Percentiles rank a stretch among this genome's conserved stretches.
Evolutionary conservation across 331 rosid species (phyloP).

Genomic region (Rhamnella rubrinervis): DNA sequence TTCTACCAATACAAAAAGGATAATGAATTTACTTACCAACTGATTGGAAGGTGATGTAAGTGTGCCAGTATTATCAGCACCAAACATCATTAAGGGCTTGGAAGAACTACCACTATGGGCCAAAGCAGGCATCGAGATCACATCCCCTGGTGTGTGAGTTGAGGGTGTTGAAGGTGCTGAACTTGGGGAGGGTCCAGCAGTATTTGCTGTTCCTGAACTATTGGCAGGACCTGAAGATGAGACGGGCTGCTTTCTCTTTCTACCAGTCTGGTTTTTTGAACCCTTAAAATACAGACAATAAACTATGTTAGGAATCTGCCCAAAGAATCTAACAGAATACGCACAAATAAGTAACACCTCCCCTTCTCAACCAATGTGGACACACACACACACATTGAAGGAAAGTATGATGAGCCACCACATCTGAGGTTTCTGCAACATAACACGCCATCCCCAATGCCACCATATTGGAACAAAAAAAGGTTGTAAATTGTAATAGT

Average conservation of each 20-base stretch:
- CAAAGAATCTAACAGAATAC: slow-evolving; percentile 1
- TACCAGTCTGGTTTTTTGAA: slow-evolving; percentile 90
- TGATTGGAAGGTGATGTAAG: slow-evolving; percentile 92
- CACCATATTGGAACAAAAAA: no score
- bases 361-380: not conserved
- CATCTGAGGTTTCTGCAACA: no score
- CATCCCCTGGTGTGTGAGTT: slow-evolving; percentile 98
- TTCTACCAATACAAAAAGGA: slow-evolving; percentile 33
- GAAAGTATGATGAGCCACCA: no score
- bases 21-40: slow-evolving; percentile 63
- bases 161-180: slow-evolving; percentile 99
- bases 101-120: slow-evolving; percentile 87
- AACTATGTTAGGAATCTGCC: slow-evolving; percentile 42
- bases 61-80: slow-evolving; percentile 78
- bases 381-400: no score
- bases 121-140: slow-evolving; percentile 89
- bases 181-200: slow-evolving; percentile 96
- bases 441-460: no score
- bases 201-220: slow-evolving; percentile 95
- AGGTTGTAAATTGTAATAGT: no score
- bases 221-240: slow-evolving; percentile 99
- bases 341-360: not conserved
- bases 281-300: slow-evolving; percentile 55
- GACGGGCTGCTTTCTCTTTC: slow-evolving; percentile 96
- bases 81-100: slow-evolving; percentile 89